Evolutionary conservation across 75 land plant genomes (phyloP), one percentile per base, ranked within the genome.

Genomic region (Selaginella moellendorffii): DNA sequence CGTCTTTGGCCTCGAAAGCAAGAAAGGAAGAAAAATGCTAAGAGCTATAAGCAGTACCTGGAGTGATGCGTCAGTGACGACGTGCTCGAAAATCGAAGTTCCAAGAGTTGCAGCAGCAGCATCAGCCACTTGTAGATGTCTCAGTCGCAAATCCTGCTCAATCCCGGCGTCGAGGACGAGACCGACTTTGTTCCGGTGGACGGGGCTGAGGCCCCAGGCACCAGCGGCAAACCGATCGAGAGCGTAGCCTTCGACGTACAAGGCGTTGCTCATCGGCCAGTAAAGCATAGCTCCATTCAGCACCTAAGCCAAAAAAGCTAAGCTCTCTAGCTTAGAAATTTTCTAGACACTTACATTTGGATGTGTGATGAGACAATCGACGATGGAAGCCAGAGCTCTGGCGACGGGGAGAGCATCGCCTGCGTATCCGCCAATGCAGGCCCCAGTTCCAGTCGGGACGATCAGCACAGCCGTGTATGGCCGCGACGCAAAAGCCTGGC

Each of bases 281-380:
- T 87, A 91, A 9, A 91, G 79, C 89, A 88, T 88, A 26, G 97
- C 97, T 19, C 90, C 97, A 83, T 91, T 91, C 31, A 91, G 75
- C 31, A 91, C 97, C 97, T 91, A 36, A 5, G 14, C 10, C 5
- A 36, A 36, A 14, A 36, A 36, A n/a, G n/a, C n/a, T n/a, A n/a
- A n/a, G n/a, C n/a, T n/a, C n/a, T n/a, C n/a, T n/a, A n/a, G n/a
- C n/a, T n/a, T n/a, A n/a, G n/a, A n/a, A n/a, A n/a, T n/a, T n/a
- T n/a, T n/a, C n/a, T n/a, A 36, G 10, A 36, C 46, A n/a, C 54
- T n/a, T 76, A 36, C 46, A 36, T 36, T 36, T 5, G 46, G 46
- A 36, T 36, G 46, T 36, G 46, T 36, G 14, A 36, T 36, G 46
- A 36, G 46, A 36, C 46, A 36, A 36, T 36, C 46, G 10, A 36